phyloP scores from a whole-genome alignment of 768 basidiomycete species.

The Hericium rajendrae region DNA sequence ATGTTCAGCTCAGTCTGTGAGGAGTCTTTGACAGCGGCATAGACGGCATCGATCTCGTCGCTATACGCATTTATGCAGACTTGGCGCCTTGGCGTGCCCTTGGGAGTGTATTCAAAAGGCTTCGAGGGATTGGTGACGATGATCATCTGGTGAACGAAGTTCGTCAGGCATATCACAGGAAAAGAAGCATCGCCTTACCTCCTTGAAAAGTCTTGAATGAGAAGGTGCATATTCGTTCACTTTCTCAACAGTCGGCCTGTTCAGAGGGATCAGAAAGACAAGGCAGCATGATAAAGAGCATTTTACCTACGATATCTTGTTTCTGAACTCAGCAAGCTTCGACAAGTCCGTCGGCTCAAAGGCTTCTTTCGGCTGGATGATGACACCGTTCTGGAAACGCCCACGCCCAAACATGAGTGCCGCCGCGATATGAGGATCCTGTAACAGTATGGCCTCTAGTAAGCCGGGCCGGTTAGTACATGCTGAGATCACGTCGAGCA shows the following conservation, averaged over 20 bases:
- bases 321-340: neutral
- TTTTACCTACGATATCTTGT: neutral
- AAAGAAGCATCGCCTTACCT: slow-evolving; percentile 19
- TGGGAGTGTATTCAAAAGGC: slow-evolving; percentile 34
- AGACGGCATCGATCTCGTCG: slow-evolving; percentile 39
- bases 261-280: neutral
- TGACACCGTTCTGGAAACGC: neutral
- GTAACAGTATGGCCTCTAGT: neutral
- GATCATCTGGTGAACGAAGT: slow-evolving; percentile 30
- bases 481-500: neutral
- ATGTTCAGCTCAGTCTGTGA: neutral
- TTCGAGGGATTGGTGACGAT: slow-evolving; percentile 31
- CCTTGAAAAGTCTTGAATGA: slow-evolving; percentile 38
- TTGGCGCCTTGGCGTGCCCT: slow-evolving; percentile 37
- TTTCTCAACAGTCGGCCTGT: slow-evolving; percentile 29
- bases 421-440: neutral
- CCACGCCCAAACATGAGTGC: slow-evolving; percentile 2
- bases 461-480: no score
- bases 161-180: no score
- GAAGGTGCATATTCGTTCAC: slow-evolving; percentile 34
- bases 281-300: neutral
- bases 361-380: neutral
- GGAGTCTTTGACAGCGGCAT: neutral
- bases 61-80: slow-evolving; percentile 29
- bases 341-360: neutral